A percentile compares a stretch with the other conserved stretches of the same genome.
phyloP scores from a whole-genome alignment of 768 basidiomycete genomes.

The Saitozyma sp. region DNA sequence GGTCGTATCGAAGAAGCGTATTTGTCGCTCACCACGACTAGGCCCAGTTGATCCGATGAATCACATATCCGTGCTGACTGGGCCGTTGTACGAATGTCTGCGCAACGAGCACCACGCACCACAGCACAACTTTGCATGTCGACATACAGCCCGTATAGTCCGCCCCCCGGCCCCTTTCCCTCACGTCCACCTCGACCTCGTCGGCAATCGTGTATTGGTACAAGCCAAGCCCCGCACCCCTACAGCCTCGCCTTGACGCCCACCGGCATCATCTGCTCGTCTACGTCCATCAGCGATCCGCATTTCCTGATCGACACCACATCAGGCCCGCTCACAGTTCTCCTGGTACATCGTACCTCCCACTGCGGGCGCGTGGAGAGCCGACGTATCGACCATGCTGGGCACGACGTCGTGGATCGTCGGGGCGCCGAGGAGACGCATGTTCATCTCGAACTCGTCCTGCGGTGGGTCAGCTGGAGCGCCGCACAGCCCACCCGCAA shows the following conservation, averaged over 20 bases:
- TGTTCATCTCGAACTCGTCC: constrained; percentile 99
- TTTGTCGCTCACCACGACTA: too few relatives aligned
- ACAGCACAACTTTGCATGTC: not conserved
- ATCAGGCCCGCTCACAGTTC: constrained; percentile 66
- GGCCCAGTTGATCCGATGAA: too few relatives aligned
- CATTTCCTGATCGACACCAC: not conserved
- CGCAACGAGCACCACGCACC: too few relatives aligned
- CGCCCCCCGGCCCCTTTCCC: not conserved
- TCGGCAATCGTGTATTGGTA: too few relatives aligned
- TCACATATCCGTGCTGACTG: not conserved
- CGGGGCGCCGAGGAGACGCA: constrained; percentile 84
- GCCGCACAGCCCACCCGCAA: not conserved
- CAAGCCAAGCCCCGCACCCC: not conserved
- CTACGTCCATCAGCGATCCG: constrained; percentile 10
- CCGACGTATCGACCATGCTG: constrained; percentile 83
- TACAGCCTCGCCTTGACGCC: constrained; percentile 23
- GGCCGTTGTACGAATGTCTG: not conserved
- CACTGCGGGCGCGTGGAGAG: constrained; percentile 62
- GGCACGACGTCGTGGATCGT: constrained; percentile 76
- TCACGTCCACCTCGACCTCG: too few relatives aligned
- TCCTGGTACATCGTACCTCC: constrained; percentile 70
- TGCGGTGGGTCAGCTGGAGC: constrained; percentile 48
- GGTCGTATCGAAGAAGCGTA: too few relatives aligned
- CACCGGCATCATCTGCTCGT: constrained; percentile 29
- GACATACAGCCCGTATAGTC: not conserved